Percentiles rank a stretch among this genome's conserved stretches.
Evolutionary conservation across 2,329 filamentous ascomycete genomes (phyloP).

Genomic region (Pochonia chlamydosporia): DNA sequence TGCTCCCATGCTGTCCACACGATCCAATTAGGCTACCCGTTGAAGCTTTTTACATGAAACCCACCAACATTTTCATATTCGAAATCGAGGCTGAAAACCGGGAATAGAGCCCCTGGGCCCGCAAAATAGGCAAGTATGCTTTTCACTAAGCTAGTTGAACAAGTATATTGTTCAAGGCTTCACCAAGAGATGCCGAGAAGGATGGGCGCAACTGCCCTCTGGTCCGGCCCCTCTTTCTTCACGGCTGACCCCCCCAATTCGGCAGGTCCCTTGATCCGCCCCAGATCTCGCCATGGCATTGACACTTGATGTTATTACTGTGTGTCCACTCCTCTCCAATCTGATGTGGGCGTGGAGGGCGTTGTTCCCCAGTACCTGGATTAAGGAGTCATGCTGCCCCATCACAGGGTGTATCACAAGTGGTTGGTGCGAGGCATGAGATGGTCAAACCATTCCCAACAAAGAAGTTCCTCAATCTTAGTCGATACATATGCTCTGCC

Average conservation of each 20-base stretch:
- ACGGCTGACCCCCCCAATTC: background rate
- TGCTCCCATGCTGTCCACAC: too few species aligned
- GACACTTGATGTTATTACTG: background rate
- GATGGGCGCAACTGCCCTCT: too few species aligned
- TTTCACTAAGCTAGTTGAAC: background rate
- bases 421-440: too few species aligned
- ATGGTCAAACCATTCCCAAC: background rate
- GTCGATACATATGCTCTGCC: background rate
- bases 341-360: background rate
- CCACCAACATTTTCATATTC: too few species aligned
- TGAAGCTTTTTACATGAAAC: too few species aligned
- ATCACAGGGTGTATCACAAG: too few species aligned
- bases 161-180: background rate
- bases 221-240: too few species aligned
- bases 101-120: too few species aligned
- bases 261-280: background rate
- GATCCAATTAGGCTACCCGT: too few species aligned
- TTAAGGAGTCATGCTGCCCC: background rate
- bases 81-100: too few species aligned
- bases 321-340: background rate
- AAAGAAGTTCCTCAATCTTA: background rate
- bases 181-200: too few species aligned
- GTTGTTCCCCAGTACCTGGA: background rate
- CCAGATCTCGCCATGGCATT: background rate
- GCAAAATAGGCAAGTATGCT: background rate